phyloP scores from a whole-genome alignment of 164 flowering plant genomes.

The Vitis rotundifolia region DNA sequence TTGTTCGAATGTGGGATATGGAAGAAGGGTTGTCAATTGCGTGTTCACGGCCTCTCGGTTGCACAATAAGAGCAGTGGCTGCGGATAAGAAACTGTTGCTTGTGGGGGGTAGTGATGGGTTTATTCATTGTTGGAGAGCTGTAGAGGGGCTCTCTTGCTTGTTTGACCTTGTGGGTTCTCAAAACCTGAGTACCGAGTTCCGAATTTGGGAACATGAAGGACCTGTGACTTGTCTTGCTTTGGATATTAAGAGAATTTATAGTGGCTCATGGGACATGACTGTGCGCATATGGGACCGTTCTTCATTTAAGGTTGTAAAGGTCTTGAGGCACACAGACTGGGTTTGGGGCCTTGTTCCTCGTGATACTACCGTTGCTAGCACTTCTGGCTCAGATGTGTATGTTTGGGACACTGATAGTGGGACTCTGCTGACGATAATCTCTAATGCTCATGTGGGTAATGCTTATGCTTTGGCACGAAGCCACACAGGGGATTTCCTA shows the following conservation, averaged over 20 bases:
- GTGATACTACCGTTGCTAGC: constrained; percentile 61
- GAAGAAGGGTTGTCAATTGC: constrained; percentile 75
- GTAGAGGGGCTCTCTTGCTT: constrained; percentile 57
- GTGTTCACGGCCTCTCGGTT: constrained; percentile 67
- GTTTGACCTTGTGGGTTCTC: constrained; percentile 63
- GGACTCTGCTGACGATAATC: constrained; percentile 35
- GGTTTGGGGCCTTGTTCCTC: constrained; percentile 81
- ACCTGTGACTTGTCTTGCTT: constrained; percentile 77
- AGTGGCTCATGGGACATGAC: constrained; percentile 99
- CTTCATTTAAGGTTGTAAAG: constrained; percentile 49
- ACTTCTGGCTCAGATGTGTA: constrained; percentile 77
- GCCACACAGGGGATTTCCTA: constrained; percentile 70
- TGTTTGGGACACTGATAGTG: constrained; percentile 67
- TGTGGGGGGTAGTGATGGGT: constrained; percentile 89
- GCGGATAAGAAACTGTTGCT: constrained; percentile 78
- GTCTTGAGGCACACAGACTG: constrained; percentile 82
- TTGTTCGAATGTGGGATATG: constrained; percentile 81
- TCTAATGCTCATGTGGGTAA: constrained; percentile 62
- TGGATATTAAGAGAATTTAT: constrained; percentile 71
- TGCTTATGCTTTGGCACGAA: constrained; percentile 62
- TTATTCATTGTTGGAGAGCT: constrained; percentile 82
- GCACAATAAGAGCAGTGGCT: constrained; percentile 84
- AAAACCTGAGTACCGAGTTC: constrained; percentile 43
- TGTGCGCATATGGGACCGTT: constrained; percentile 83
- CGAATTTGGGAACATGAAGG: constrained; percentile 89